Evolutionary conservation across 495 filamentous ascomycete species (phyloP).

Genomic region (Aspergillus mulundensis): DNA sequence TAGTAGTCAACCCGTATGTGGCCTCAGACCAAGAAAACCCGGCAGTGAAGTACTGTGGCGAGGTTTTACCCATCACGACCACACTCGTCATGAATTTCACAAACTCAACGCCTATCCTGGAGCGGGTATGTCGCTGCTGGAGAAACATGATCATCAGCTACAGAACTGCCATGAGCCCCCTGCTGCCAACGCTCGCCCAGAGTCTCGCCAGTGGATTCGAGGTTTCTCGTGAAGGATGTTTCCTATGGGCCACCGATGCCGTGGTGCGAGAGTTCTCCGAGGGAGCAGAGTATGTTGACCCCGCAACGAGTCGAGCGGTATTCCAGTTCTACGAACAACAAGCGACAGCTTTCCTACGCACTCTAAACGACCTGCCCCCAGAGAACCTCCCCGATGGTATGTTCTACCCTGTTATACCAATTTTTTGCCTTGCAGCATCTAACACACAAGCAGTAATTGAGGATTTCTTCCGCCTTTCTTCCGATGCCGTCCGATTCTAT

Average conservation of each 20-base stretch:
- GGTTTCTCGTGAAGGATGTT: slow-evolving; percentile 86
- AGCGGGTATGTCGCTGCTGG: slow-evolving; percentile 92
- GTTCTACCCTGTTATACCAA: slow-evolving; percentile 26
- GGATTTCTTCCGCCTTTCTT: slow-evolving; percentile 92
- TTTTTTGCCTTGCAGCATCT: background rate
- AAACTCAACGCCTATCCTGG: slow-evolving; percentile 78
- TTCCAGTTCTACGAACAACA: slow-evolving; percentile 95
- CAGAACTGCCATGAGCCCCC: slow-evolving; percentile 77
- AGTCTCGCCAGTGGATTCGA: slow-evolving; percentile 82
- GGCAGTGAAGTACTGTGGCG: slow-evolving; percentile 91
- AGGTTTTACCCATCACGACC: slow-evolving; percentile 81
- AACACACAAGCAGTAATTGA: slow-evolving; percentile 69
- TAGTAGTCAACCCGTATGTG: slow-evolving; percentile 75
- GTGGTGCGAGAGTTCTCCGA: slow-evolving; percentile 94
- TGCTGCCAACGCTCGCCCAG: slow-evolving; percentile 80
- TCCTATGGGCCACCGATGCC: slow-evolving; percentile 93
- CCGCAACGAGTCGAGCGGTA: slow-evolving; percentile 78
- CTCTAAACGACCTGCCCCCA: slow-evolving; percentile 81
- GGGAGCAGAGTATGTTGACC: slow-evolving; percentile 77
- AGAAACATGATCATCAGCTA: slow-evolving; percentile 95
- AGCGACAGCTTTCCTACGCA: slow-evolving; percentile 77
- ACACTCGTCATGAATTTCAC: slow-evolving; percentile 83
- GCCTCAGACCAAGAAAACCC: slow-evolving; percentile 72
- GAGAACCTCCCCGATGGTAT: slow-evolving; percentile 81
- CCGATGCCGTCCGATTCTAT: slow-evolving; percentile 89